Percentiles rank a stretch among this genome's conserved stretches.
These are phyloP conservation scores for Trichaptum fuscoviolaceum DNA, from an alignment of 768 basidiomycete species.

Conservation along the genomic window DNA sequence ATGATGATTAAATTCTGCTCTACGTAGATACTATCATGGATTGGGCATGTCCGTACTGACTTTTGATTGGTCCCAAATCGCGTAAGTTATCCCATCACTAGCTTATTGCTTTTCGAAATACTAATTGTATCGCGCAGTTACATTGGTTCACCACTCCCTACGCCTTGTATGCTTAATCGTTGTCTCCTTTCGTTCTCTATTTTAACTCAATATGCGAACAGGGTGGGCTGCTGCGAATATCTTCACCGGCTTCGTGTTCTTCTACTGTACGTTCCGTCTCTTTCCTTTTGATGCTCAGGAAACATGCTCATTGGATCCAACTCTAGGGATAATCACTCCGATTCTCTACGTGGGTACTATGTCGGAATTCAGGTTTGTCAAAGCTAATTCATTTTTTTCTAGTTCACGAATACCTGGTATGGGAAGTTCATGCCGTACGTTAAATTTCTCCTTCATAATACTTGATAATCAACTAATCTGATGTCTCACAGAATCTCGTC, in stretches of 20 bases:
- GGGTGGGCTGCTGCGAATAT: constrained; percentile 37
- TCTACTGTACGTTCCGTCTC: constrained; percentile 22
- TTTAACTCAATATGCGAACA: constrained; percentile 13
- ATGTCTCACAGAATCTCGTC: constrained; percentile 27
- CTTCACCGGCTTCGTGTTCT: constrained; percentile 30
- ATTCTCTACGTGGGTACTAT: constrained; percentile 19
- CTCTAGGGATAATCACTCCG: constrained; percentile 22
- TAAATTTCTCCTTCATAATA: background rate
- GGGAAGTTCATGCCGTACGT: constrained; percentile 54
- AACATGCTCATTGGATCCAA: constrained; percentile 17
- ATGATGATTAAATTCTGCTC: constrained; percentile 19
- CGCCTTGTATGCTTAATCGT: constrained; percentile 13
- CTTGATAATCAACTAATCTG: constrained; percentile 10
- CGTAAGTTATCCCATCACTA: constrained; percentile 14
- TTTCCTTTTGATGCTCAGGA: constrained; percentile 4
- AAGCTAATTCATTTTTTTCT: constrained; percentile 16
- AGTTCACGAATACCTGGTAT: constrained; percentile 53
- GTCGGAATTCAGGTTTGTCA: constrained; percentile 6
- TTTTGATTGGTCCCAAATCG: constrained; percentile 77
- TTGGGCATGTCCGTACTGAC: constrained; percentile 71
- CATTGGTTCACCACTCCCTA: constrained; percentile 19
- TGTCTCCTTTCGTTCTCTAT: background rate
- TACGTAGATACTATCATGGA: constrained; percentile 36
- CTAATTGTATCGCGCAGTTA: background rate
- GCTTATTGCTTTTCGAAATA: background rate